These are phyloP conservation scores for Ceratocystis destructans DNA, from an alignment of 2,329 filamentous ascomycete genomes.

Conservation along the genomic window DNA sequence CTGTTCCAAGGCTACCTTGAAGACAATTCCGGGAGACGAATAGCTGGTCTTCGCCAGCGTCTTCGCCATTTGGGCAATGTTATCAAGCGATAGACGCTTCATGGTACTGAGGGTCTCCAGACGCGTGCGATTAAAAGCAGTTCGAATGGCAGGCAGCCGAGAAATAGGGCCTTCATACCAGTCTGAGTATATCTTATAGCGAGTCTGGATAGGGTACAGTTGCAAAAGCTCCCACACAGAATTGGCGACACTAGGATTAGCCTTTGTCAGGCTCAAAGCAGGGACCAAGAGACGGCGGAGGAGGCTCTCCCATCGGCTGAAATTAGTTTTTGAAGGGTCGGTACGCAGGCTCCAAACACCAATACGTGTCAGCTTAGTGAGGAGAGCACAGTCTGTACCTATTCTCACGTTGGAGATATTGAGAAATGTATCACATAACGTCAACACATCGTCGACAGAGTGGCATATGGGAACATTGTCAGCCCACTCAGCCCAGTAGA, in stretches of 20 bases:
- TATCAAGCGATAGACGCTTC: slow-evolving; percentile 79
- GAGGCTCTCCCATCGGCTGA: slow-evolving; percentile 68
- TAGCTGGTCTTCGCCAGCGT: slow-evolving; percentile 84
- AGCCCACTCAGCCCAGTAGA: slow-evolving; percentile 95
- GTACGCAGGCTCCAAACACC: slow-evolving; percentile 59
- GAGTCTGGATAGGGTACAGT: slow-evolving; percentile 58
- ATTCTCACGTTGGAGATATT: slow-evolving; percentile 82
- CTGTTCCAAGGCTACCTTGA: slow-evolving; percentile 75
- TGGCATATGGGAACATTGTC: slow-evolving; percentile 90
- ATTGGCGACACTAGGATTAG: slow-evolving; percentile 72
- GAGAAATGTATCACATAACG: slow-evolving; percentile 68
- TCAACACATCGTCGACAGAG: slow-evolving; percentile 78
- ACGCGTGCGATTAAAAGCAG: slow-evolving; percentile 62
- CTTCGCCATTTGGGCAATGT: slow-evolving; percentile 73
- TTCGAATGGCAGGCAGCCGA: slow-evolving; percentile 59
- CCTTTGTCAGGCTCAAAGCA: slow-evolving; percentile 69
- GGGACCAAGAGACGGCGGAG: slow-evolving; percentile 76
- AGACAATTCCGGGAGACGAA: slow-evolving; percentile 80
- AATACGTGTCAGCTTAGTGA: slow-evolving; percentile 76
- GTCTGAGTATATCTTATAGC: slow-evolving; percentile 84
- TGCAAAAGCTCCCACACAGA: slow-evolving; percentile 76
- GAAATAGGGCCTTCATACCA: slow-evolving; percentile 77
- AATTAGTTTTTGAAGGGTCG: slow-evolving; percentile 57
- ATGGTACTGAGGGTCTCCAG: slow-evolving; percentile 73
- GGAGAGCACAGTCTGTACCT: slow-evolving; percentile 62